Evolutionary conservation across 1,284 basidiomycete genomes (phyloP).

Genomic region (Mycena citricolor): DNA sequence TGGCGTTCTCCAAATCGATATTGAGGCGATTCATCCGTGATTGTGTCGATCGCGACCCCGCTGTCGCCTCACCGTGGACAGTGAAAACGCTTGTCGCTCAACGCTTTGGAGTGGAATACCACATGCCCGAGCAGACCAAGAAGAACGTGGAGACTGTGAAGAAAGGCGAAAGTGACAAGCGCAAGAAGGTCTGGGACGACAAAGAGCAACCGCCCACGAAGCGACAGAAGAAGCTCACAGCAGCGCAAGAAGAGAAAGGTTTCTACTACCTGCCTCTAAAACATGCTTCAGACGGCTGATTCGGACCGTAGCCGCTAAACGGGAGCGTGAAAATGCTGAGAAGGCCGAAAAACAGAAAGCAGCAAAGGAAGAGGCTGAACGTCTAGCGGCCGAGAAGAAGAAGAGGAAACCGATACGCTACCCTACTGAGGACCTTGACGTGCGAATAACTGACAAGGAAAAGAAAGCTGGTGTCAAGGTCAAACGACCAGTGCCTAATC

Average conservation of each 20-base stretch:
- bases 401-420: constrained; percentile 90
- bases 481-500: constrained; percentile 68
- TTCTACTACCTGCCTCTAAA: constrained; percentile 14
- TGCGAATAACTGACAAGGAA: constrained; percentile 74
- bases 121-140: constrained; percentile 85
- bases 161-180: constrained; percentile 85
- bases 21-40: constrained; percentile 95
- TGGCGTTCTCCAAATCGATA: constrained; percentile 95
- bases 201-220: constrained; percentile 76
- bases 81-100: constrained; percentile 85
- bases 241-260: constrained; percentile 75
- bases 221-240: constrained; percentile 76
- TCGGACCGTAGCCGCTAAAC: constrained; percentile 47
- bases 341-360: constrained; percentile 65
- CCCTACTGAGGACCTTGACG: constrained; percentile 81
- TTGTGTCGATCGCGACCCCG: constrained; percentile 87
- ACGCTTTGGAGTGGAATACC: constrained; percentile 79
- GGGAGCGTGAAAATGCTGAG: constrained; percentile 66
- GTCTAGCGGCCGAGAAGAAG: constrained; percentile 72
- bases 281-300: constrained; percentile 19
- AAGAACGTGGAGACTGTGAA: constrained; percentile 78
- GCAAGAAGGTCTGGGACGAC: constrained; percentile 86
- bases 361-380: constrained; percentile 69
- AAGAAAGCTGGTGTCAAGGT: constrained; percentile 72
- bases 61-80: constrained; percentile 92